These are phyloP conservation scores for Chiua virens DNA, from an alignment of 768 basidiomycete species.

Conservation along the genomic window DNA sequence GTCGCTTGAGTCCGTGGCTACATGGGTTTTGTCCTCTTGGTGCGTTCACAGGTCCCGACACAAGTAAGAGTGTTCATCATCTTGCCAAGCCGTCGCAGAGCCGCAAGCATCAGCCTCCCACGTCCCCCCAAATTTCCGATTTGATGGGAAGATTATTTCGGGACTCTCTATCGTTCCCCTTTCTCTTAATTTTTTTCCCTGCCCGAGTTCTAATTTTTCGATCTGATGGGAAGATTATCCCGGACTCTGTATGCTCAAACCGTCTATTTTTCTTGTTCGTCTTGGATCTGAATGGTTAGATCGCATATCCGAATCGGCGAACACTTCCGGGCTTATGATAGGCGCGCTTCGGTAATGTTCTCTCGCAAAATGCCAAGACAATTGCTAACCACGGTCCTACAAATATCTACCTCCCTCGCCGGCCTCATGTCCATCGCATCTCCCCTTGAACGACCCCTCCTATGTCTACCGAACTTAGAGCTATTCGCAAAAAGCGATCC, in stretches of 20 bases:
- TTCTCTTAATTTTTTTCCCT: no score
- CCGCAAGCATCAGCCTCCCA: conserved; percentile 16
- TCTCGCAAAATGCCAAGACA: conserved; percentile 22
- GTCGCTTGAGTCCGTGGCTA: conserved; percentile 2
- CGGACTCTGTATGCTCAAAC: conserved; percentile 8
- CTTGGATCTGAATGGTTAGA: conserved; percentile 6
- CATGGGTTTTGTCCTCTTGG: background rate
- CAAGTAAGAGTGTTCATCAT: conserved; percentile 2
- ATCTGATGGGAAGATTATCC: conserved; percentile 19
- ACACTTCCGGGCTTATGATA: conserved; percentile 7
- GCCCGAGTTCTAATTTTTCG: conserved; percentile 15
- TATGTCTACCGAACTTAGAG: conserved; percentile 30
- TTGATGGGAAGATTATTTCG: conserved; percentile 16
- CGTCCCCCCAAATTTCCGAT: conserved; percentile 21
- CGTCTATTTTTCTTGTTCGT: conserved; percentile 11
- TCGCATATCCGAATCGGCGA: conserved; percentile 13
- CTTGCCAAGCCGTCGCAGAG: conserved; percentile 7
- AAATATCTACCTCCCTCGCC: conserved; percentile 24
- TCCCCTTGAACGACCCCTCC: conserved; percentile 1
- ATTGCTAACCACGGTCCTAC: conserved; percentile 15
- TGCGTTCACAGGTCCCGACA: conserved; percentile 2
- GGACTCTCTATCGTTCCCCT: background rate
- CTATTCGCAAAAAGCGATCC: conserved; percentile 33
- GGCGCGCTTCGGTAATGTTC: background rate
- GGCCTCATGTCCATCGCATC: background rate